Base-by-base conservation (phyloP, 2,329 filamentous ascomycete species). In the Diaporthe ampelina region DNA sequence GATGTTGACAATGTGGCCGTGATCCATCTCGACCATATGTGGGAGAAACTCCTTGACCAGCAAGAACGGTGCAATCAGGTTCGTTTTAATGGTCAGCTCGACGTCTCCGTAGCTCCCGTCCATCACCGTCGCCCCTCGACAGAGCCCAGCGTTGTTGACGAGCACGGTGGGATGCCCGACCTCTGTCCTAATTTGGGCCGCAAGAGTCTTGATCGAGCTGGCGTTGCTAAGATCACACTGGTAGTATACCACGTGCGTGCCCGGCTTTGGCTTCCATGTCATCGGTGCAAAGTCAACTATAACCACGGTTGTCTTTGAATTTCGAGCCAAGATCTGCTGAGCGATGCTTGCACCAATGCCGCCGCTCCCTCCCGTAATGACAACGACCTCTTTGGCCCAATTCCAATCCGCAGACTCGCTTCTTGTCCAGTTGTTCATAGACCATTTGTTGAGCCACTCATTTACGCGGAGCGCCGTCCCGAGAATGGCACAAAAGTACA, bases 1-100 rank as follows among this genome's bases (percentile, higher is more conserved):
- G 32, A 92, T 86, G 3, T 89, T 92, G 65, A 93, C 87, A 56
- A 93, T 83, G 83, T 92, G 91, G 8, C 92, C 91, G 80, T 93
- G 91, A 79, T 93, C 89, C 1, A 78, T 78, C 15, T 81, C 78
- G 35, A 90, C 82, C 87, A 93, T 92, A 26, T 84, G 79, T 0
- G 91, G 91, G 3, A 93, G 81, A 79, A 93, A 92, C 74, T 91
- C 87, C 78, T 90, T 59, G 85, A 83, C 57, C 88, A 86, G 81
- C 19, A 88, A 86, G 82, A 91, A 92, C 79, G 92, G 91, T 0
- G 89, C 84, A 11, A 91, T 82, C 1, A 90, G 84, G 80, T 93
- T 93, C 48, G 80, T 82, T 63, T 77, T 77, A 29, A 83, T 70
- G 6, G 81, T 82, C 3, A 79, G 52, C 63, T 82, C 79, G 7